phyloP scores from a whole-genome alignment of 2,329 filamentous ascomycete genomes.

The Fusarium sp. region DNA sequence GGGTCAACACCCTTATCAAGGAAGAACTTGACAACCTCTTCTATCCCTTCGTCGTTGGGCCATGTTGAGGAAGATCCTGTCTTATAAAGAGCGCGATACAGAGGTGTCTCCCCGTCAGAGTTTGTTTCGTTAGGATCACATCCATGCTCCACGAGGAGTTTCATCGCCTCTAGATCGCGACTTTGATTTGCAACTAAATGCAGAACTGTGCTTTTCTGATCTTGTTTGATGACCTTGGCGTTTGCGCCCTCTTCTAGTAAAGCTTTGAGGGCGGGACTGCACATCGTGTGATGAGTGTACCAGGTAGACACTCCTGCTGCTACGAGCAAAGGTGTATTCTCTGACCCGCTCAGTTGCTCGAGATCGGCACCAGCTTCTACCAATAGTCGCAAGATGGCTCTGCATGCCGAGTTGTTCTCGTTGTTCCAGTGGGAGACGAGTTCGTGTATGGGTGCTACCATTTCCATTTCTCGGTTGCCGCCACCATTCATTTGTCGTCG shows the following conservation, averaged over 20 bases:
- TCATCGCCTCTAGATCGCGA: constrained; percentile 7
- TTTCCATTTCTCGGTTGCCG: no score
- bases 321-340: constrained; percentile 16
- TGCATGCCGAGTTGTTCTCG: constrained; percentile 19
- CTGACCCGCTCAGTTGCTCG: constrained; percentile 10
- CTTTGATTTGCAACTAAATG: background rate
- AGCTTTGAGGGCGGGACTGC: constrained; percentile 7
- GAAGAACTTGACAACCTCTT: constrained; percentile 26
- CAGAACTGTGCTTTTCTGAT: background rate
- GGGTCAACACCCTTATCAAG: constrained; percentile 38
- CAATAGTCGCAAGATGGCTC: constrained; percentile 21
- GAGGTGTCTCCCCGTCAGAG: background rate
- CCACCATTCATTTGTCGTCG: background rate
- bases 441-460: constrained; percentile 20
- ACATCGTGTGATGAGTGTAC: background rate
- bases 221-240: background rate
- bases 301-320: background rate
- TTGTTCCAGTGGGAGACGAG: constrained; percentile 20
- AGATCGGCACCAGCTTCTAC: constrained; percentile 33
- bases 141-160: constrained; percentile 34
- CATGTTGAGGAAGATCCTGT: background rate
- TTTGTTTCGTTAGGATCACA: constrained; percentile 21
- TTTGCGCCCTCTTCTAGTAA: constrained; percentile 30
- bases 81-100: constrained; percentile 1
- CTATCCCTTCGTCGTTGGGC: background rate